Conservation (phyloP, 2,329 filamentous ascomycete genomes). For the Pseudomassariella vexata region DNA sequence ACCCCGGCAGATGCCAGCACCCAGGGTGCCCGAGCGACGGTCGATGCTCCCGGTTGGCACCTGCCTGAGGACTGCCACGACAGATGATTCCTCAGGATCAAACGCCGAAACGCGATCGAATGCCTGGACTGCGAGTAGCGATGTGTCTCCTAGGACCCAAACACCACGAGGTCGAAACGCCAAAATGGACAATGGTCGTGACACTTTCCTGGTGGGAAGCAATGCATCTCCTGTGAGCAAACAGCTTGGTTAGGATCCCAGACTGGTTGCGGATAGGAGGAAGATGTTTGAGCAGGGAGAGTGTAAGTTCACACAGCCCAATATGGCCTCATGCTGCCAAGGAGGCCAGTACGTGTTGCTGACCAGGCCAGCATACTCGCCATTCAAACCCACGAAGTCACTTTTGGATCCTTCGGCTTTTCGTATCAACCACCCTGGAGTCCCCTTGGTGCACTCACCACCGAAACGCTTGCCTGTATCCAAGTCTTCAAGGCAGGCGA, state of each 20-base stretch:
- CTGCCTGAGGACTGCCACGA: not conserved
- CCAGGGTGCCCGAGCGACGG: constrained; percentile 1
- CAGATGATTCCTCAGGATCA: no score
- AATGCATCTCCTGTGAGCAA: constrained; percentile 11
- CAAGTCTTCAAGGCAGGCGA: constrained; percentile 5
- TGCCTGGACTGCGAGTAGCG: no score
- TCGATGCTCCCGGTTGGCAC: constrained; percentile 12
- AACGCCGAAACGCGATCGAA: not conserved
- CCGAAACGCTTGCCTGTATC: constrained; percentile 7
- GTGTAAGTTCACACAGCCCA: constrained; percentile 17
- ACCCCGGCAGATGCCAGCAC: constrained; percentile 8
- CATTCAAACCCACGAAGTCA: constrained; percentile 7
- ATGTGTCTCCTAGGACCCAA: no score
- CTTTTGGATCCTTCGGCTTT: constrained; percentile 5
- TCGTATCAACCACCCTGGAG: constrained; percentile 1
- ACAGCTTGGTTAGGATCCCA: constrained; percentile 20
- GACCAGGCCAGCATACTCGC: constrained; percentile 8
- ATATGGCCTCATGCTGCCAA: no score
- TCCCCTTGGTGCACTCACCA: not conserved
- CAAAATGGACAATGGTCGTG: not conserved
- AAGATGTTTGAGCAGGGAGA: constrained; percentile 23
- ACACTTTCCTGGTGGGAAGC: not conserved
- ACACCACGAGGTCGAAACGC: not conserved
- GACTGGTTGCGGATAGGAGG: constrained; percentile 21
- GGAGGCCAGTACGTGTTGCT: not conserved